phyloP scores from a whole-genome alignment of 2,329 filamentous ascomycete species.

The Hypoxylon sp. region DNA sequence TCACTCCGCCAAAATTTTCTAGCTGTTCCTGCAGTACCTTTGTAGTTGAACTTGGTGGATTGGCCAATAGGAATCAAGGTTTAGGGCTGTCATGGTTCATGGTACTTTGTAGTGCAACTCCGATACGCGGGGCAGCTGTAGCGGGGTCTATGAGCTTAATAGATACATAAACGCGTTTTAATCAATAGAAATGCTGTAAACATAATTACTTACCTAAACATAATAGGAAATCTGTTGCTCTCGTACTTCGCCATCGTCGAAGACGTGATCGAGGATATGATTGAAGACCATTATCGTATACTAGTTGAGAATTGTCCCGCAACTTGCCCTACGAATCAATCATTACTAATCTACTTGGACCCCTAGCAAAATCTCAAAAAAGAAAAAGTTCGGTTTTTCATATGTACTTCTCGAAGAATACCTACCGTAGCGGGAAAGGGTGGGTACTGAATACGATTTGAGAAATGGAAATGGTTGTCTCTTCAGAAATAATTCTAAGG shows the following conservation, averaged over 20 bases:
- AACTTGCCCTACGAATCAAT: no score
- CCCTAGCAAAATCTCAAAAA: no score
- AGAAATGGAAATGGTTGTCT: no score
- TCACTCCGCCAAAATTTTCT: slow-evolving; percentile 25
- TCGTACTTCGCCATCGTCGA: not conserved
- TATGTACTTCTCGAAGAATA: not conserved
- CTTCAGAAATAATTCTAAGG: no score
- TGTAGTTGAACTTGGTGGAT: slow-evolving; percentile 21
- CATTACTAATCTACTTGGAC: no score
- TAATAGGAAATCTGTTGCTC: not conserved
- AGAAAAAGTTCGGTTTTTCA: no score
- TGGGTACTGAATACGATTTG: no score
- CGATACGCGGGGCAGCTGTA: slow-evolving; percentile 40
- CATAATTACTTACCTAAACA: slow-evolving; percentile 5
- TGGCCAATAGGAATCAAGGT: slow-evolving; percentile 31
- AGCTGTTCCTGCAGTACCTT: slow-evolving; percentile 33
- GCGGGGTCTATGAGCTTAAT: slow-evolving; percentile 34
- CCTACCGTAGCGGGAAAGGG: no score
- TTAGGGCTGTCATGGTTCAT: slow-evolving; percentile 1
- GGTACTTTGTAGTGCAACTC: slow-evolving; percentile 20
- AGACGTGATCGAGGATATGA: no score
- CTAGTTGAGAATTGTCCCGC: not conserved
- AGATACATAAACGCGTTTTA: slow-evolving; percentile 19
- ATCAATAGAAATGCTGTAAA: not conserved
- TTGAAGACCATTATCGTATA: not conserved